Evolutionary conservation across 257 asterid species (phyloP).

Genomic region (Coffea eugenioides): DNA sequence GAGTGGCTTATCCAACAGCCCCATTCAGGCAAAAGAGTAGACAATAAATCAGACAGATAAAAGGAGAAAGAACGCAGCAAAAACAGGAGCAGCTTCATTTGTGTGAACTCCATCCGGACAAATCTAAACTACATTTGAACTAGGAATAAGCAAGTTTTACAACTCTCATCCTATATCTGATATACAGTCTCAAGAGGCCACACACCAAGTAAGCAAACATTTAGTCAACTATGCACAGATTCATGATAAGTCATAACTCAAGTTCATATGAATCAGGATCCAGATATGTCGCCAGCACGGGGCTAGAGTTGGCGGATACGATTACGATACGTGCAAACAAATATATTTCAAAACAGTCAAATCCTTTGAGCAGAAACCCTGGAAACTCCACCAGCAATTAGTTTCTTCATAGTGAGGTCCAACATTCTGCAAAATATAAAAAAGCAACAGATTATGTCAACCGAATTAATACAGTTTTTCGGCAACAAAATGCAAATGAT

Average conservation of each 20-base stretch:
- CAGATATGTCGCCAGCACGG: neutral
- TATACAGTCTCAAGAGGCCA: neutral
- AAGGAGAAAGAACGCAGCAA: neutral
- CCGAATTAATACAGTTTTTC: neutral
- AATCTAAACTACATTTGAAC: too few relatives aligned
- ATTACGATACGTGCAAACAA: neutral
- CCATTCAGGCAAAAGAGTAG: neutral
- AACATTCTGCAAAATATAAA: slow-evolving; percentile 5
- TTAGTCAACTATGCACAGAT: neutral
- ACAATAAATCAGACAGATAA: neutral
- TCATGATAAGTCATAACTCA: neutral
- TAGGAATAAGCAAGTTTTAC: neutral
- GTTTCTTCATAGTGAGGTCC: neutral
- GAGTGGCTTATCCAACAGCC: neutral
- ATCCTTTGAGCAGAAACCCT: neutral
- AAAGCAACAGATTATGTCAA: neutral
- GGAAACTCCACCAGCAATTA: neutral
- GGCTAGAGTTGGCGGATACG: neutral
- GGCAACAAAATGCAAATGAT: neutral
- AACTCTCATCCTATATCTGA: neutral
- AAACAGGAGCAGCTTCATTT: neutral
- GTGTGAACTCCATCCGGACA: neutral
- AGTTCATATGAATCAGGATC: neutral
- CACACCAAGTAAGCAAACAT: neutral
- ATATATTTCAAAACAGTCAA: neutral